Conservation (phyloP, 805 yeast species). For the Kodamaea fukazawae region DNA sequence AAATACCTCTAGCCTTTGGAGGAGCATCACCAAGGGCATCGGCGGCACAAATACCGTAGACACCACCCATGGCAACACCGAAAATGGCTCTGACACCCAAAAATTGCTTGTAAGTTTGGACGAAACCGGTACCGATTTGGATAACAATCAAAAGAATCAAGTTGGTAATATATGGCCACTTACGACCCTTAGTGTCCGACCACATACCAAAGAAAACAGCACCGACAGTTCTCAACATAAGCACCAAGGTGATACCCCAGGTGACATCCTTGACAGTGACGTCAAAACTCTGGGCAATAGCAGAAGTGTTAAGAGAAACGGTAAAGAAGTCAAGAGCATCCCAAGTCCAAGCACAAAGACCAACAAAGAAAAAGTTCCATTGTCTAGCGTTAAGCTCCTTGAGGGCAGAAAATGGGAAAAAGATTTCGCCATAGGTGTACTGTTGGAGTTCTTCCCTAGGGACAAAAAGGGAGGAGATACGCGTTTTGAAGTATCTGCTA, state of each 20-base stretch:
- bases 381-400: constrained; percentile 47
- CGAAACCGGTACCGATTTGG: constrained; percentile 65
- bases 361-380: constrained; percentile 55
- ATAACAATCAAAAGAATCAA: constrained; percentile 46
- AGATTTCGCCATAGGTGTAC: constrained; percentile 35
- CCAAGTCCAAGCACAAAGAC: constrained; percentile 61
- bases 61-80: constrained; percentile 71
- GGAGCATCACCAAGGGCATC: constrained; percentile 69
- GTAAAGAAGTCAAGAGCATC: constrained; percentile 65
- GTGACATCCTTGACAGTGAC: constrained; percentile 50
- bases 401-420: constrained; percentile 66
- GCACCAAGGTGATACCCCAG: constrained; percentile 70
- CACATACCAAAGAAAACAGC: constrained; percentile 58
- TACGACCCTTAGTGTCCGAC: constrained; percentile 62
- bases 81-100: constrained; percentile 61
- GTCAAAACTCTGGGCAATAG: constrained; percentile 46
- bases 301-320: constrained; percentile 49
- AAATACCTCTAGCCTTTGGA: constrained; percentile 51
- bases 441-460: constrained; percentile 42
- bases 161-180: constrained; percentile 53
- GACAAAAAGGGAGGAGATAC: constrained; percentile 48
- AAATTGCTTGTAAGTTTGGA: constrained; percentile 53
- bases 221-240: constrained; percentile 68
- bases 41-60: constrained; percentile 63
- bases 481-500: constrained; percentile 37